Percentiles rank a stretch among this genome's conserved stretches.
Evolutionary conservation across 1,284 basidiomycete genomes (phyloP).

Genomic region (Malassezia vespertilionis): DNA sequence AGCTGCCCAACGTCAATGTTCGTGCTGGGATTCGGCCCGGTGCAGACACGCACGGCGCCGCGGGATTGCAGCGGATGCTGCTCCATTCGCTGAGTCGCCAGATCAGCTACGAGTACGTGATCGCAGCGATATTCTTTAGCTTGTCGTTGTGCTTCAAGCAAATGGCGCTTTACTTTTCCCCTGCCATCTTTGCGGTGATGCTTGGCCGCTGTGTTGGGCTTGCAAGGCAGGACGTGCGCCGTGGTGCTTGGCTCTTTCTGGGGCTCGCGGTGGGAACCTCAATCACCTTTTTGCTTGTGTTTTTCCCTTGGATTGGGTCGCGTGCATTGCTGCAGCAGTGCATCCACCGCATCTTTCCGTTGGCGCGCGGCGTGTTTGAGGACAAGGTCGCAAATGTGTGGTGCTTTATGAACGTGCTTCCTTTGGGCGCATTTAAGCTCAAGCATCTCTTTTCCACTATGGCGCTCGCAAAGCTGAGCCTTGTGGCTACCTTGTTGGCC

Average conservation of each 20-base stretch:
- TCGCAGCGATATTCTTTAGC: constrained; percentile 71
- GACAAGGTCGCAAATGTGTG: constrained; percentile 95
- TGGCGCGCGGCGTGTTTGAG: constrained; percentile 78
- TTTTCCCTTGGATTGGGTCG: constrained; percentile 62
- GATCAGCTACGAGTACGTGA: constrained; percentile 51
- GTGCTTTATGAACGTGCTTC: constrained; percentile 49
- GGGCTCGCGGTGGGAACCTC: constrained; percentile 54
- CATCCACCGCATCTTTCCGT: constrained; percentile 74
- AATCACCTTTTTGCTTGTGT: constrained; percentile 59
- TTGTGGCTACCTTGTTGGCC: constrained; percentile 43
- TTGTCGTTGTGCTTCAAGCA: constrained; percentile 81
- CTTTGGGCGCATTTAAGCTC: constrained; percentile 32
- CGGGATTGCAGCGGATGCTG: constrained; percentile 13
- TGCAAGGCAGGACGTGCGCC: constrained; percentile 58
- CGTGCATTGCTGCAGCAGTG: constrained; percentile 56
- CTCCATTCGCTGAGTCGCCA: constrained; percentile 29
- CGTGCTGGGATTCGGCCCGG: background rate
- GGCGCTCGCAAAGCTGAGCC: constrained; percentile 47
- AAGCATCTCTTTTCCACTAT: constrained; percentile 22
- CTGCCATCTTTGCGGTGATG: constrained; percentile 53
- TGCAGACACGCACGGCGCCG: background rate
- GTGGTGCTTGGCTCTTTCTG: constrained; percentile 58
- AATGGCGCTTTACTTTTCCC: constrained; percentile 87
- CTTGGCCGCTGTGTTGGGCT: constrained; percentile 58
- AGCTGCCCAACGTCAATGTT: constrained; percentile 31